These are phyloP conservation scores for Penicillium sp. DNA, from an alignment of 2,329 filamentous ascomycete genomes.

Conservation along the genomic window DNA sequence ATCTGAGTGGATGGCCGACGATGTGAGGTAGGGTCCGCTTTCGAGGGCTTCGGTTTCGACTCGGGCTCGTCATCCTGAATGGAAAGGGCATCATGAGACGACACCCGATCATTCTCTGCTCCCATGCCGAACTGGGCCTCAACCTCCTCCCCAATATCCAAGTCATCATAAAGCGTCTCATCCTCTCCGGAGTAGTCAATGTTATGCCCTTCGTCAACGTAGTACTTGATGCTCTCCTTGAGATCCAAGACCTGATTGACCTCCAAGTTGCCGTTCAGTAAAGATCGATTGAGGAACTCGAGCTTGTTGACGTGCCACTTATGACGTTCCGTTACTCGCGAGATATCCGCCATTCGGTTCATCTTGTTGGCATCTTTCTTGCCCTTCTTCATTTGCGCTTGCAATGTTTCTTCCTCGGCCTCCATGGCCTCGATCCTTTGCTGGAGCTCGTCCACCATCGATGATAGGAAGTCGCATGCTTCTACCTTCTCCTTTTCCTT, in stretches of 20 bases:
- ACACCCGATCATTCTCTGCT: slow-evolving; percentile 79
- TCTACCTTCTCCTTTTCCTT: slow-evolving; percentile 95
- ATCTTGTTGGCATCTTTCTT: slow-evolving; percentile 83
- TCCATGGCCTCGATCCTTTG: slow-evolving; percentile 91
- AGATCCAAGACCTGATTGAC: slow-evolving; percentile 82
- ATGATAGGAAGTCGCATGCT: slow-evolving; percentile 79
- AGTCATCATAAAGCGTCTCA: slow-evolving; percentile 91
- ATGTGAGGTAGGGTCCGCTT: slow-evolving; percentile 59
- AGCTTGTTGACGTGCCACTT: slow-evolving; percentile 96
- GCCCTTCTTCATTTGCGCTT: slow-evolving; percentile 90
- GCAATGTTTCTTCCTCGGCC: slow-evolving; percentile 83
- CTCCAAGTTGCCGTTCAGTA: slow-evolving; percentile 92
- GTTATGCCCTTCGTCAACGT: slow-evolving; percentile 85
- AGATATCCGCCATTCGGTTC: slow-evolving; percentile 84
- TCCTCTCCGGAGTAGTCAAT: slow-evolving; percentile 86
- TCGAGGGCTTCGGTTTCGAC: slow-evolving; percentile 56
- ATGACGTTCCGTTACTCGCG: slow-evolving; percentile 82
- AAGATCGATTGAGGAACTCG: slow-evolving; percentile 81
- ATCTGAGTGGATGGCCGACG: slow-evolving; percentile 84
- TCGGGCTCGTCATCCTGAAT: slow-evolving; percentile 81
- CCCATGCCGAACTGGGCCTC: slow-evolving; percentile 83
- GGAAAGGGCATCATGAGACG: slow-evolving; percentile 94
- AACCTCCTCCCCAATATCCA: slow-evolving; percentile 81
- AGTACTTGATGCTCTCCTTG: slow-evolving; percentile 92
- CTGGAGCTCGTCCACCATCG: slow-evolving; percentile 88